A percentile compares a stretch with the other conserved stretches of the same genome.
These are phyloP conservation scores for Trichoderma afroharzianum DNA, from an alignment of 2,329 filamentous ascomycete genomes.

Conservation along the genomic window DNA sequence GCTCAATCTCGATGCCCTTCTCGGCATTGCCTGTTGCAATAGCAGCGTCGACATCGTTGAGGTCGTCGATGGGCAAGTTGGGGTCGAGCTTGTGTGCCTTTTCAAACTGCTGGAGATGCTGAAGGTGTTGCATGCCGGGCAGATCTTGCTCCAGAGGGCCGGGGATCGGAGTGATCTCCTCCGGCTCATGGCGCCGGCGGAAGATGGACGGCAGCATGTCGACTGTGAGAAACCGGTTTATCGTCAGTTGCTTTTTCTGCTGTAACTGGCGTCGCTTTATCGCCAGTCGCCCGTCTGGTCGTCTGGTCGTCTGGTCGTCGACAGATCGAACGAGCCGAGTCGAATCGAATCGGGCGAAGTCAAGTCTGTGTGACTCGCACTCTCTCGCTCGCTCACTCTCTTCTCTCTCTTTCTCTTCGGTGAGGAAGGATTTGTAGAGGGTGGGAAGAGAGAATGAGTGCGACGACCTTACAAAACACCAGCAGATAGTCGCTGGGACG, in stretches of 20 bases:
- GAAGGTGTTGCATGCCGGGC: conserved; percentile 40
- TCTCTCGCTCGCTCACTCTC: background rate
- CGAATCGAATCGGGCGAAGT: conserved; percentile 13
- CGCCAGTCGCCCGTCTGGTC: conserved; percentile 7
- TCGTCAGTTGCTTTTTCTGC: background rate
- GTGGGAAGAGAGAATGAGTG: conserved; percentile 5
- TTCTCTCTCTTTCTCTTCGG: background rate
- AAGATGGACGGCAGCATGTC: conserved; percentile 38
- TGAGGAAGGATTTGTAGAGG: background rate
- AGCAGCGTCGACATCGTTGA: conserved; percentile 58
- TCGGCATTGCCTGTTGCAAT: conserved; percentile 52
- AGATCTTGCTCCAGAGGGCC: conserved; percentile 39
- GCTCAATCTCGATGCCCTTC: conserved; percentile 55
- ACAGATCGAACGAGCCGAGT: conserved; percentile 14
- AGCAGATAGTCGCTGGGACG: conserved; percentile 2
- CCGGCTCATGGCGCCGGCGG: conserved; percentile 44
- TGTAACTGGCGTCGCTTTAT: background rate
- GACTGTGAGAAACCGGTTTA: background rate
- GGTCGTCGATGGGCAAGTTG: conserved; percentile 60
- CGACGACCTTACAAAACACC: conserved; percentile 1
- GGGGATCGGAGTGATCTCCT: conserved; percentile 43
- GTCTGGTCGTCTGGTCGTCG: conserved; percentile 16
- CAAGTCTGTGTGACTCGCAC: conserved; percentile 4
- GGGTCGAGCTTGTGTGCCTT: conserved; percentile 61
- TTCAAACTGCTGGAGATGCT: conserved; percentile 53